Evolutionary conservation across 768 basidiomycete species (phyloP), one percentile per base, ranked within the genome.

Genomic region (Termitomyces heimii): DNA sequence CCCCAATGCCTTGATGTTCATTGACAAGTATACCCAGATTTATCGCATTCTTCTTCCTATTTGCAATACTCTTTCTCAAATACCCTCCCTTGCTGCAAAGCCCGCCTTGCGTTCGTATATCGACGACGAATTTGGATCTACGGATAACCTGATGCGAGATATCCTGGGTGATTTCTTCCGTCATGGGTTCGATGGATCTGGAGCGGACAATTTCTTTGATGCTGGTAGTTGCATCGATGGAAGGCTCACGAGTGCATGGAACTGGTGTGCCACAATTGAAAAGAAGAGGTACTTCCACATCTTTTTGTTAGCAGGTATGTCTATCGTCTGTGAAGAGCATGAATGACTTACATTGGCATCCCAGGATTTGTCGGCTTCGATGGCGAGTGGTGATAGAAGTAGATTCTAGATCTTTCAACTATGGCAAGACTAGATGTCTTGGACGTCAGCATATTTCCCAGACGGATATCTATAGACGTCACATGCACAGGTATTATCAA

Each of bases 1-100:
- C 22, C 88, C 88, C 5, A 91, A 89, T 63, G 89, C 92, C 3
- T 77, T 93, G 49, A 83, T 93, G 73, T 93, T 94, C 78, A 92
- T 93, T 63, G 89, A 94, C 79, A 94, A 94, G 68, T 94, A 94
- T 72, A 91, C 91, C 13, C 92, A 94, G 67, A 88, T 94, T 48
- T 94, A 93, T 72, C 88, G 92, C 63, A 94, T 94, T 66, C 82
- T 93, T 22, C 77, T 93, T 26, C 92, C 92, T 4, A 88, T 94
- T 57, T 92, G 89, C 75, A 93, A 88, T 62, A 83, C 89, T 29
- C 79, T 94, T 53, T 76, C 78, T 3, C 86, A 91, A 60, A 88
- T 93, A 57, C 83, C 87, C 14, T 64, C 66, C n/a, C 73, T 93
- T 22, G 75, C 77, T 7, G 73, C 81, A 51, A 90, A 85, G 61